Percentiles rank a stretch among this genome's conserved stretches.
phyloP scores from a whole-genome alignment of 2,329 filamentous ascomycete species.

The Tolypocladium endophyticum region DNA sequence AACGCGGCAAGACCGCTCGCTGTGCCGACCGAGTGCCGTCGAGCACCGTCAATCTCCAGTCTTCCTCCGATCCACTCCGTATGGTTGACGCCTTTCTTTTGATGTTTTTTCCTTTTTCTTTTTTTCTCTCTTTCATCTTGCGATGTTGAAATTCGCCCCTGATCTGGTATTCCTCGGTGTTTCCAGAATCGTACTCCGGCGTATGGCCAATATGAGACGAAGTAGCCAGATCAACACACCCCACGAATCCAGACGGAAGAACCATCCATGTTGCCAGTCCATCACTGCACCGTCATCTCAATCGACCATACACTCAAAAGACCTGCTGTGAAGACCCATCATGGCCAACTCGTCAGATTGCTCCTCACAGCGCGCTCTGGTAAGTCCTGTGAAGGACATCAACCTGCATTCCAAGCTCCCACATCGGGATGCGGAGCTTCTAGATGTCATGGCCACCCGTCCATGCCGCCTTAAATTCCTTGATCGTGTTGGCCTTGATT shows the following conservation, averaged over 20 bases:
- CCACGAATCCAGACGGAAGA: not conserved
- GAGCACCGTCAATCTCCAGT: not conserved
- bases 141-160: not conserved
- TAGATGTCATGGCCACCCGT: not conserved
- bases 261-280: not conserved
- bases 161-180: not conserved
- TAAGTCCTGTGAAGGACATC: not conserved
- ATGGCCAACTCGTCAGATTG: not conserved
- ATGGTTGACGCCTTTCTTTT: not conserved
- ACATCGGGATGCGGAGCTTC: not conserved
- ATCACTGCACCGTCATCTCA: not conserved
- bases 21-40: not conserved
- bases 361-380: not conserved
- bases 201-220: conserved; percentile 1
- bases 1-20: not conserved
- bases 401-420: not conserved
- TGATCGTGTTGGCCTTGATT: not conserved
- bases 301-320: not conserved
- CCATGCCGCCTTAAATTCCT: not conserved
- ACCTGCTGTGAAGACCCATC: not conserved
- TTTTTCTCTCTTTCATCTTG: not conserved
- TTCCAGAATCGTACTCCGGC: conserved; percentile 1
- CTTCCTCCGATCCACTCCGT: not conserved
- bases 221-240: conserved; percentile 2
- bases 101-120: not conserved